Percentiles rank a stretch among this genome's conserved stretches.
These are phyloP conservation scores for Penicillium corylophilum DNA, from an alignment of 2,329 filamentous ascomycete species.

Conservation along the genomic window DNA sequence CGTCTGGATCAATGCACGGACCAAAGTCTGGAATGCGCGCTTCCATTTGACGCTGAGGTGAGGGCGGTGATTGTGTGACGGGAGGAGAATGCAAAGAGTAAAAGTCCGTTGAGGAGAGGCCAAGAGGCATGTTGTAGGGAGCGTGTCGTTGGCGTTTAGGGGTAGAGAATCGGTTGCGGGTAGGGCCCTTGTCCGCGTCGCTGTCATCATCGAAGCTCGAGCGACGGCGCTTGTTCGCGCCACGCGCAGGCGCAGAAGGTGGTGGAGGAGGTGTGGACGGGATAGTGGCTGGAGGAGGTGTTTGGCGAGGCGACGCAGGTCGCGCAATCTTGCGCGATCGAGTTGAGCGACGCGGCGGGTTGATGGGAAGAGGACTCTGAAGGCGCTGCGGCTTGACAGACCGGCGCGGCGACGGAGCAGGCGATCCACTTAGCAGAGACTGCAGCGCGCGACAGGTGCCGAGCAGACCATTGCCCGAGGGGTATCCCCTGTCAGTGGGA, in stretches of 20 bases:
- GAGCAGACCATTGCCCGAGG: conserved; percentile 38
- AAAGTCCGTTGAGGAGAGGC: conserved; percentile 46
- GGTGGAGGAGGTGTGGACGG: conserved; percentile 21
- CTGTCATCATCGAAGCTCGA: conserved; percentile 26
- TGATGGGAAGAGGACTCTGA: conserved; percentile 40
- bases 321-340: conserved; percentile 29
- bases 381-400: conserved; percentile 37
- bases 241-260: conserved; percentile 30
- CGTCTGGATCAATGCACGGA: conserved; percentile 29
- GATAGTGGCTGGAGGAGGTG: conserved; percentile 17
- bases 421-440: conserved; percentile 42
- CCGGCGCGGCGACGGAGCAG: conserved; percentile 37
- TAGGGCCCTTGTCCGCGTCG: conserved; percentile 8
- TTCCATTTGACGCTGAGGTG: conserved; percentile 17
- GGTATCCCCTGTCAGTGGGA: conserved; percentile 36
- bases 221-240: conserved; percentile 43
- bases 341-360: conserved; percentile 27
- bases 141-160: conserved; percentile 46
- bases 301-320: conserved; percentile 21
- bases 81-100: conserved; percentile 40
- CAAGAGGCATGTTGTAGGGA: conserved; percentile 46
- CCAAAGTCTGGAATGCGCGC: conserved; percentile 9
- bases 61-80: conserved; percentile 33
- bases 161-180: conserved; percentile 36
- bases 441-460: conserved; percentile 46